Conservation (phyloP, 345 rosid genomes). For the Psidium guajava region DNA sequence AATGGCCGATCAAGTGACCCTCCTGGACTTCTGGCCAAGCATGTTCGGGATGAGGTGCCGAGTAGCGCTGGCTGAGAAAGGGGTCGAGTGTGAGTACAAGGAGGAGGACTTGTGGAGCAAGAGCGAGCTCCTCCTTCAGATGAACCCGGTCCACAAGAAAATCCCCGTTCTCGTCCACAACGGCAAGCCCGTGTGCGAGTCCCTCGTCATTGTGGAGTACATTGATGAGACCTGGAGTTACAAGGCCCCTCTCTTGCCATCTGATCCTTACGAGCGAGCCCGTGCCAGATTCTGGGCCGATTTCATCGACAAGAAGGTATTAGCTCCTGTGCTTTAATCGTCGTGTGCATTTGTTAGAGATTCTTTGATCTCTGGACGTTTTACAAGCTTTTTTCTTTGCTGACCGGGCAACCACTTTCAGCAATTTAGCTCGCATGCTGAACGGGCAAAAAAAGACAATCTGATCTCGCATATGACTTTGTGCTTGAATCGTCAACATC, state of each 20-base stretch:
- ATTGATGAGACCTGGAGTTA: conserved; percentile 11
- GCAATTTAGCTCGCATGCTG: not conserved
- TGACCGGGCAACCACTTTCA: too few relatives aligned
- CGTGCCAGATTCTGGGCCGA: conserved; percentile 27
- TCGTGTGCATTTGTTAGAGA: not conserved
- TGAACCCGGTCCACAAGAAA: not conserved
- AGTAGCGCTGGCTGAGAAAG: conserved; percentile 16
- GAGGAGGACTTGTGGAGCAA: conserved; percentile 16
- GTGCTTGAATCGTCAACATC: not conserved
- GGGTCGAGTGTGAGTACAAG: conserved; percentile 9
- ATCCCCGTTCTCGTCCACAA: not conserved
- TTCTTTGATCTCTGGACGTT: too few relatives aligned
- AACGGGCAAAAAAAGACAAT: too few relatives aligned
- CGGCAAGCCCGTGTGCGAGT: conserved; percentile 4
- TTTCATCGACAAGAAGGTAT: conserved; percentile 19
- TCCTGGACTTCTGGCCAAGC: conserved; percentile 22
- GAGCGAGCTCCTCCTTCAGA: conserved; percentile 4
- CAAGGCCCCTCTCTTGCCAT: not conserved
- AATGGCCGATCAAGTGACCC: not conserved
- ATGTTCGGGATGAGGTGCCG: conserved; percentile 19
- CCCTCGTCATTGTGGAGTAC: conserved; percentile 1
- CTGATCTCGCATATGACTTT: not conserved
- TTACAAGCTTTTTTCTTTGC: too few relatives aligned
- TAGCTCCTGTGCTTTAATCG: not conserved
- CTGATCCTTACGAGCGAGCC: conserved; percentile 16